These are phyloP conservation scores for Eucalyptus cloeziana DNA, from an alignment of 345 rosid species.

Conservation along the genomic window DNA sequence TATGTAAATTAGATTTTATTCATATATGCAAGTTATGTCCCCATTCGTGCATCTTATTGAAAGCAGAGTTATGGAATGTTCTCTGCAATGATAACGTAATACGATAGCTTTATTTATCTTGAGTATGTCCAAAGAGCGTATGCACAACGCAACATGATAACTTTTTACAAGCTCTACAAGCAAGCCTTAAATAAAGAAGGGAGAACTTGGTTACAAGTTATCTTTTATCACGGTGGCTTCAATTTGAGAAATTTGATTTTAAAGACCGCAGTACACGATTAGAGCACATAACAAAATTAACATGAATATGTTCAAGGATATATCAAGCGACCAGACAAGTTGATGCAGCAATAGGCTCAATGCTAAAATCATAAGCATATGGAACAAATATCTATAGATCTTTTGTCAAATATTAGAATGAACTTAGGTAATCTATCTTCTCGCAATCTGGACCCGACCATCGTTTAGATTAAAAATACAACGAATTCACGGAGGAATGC, in stretches of 20 bases:
- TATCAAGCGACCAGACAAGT: neutral
- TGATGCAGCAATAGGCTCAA: neutral
- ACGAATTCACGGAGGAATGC: neutral
- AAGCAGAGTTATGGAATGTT: neutral
- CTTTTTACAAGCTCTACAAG: neutral
- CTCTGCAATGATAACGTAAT: neutral
- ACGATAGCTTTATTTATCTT: neutral
- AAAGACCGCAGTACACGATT: neutral
- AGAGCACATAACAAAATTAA: neutral
- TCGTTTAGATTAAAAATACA: neutral
- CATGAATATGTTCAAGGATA: neutral
- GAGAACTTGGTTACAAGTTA: neutral
- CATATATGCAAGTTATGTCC: neutral
- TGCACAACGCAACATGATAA: neutral
- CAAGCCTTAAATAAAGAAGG: neutral
- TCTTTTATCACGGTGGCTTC: neutral
- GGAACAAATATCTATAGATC: neutral
- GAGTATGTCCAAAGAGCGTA: neutral
- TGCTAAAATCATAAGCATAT: neutral
- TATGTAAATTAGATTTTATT: neutral
- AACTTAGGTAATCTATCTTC: neutral
- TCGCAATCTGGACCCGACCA: neutral
- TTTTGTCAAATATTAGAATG: neutral
- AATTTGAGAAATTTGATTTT: neutral
- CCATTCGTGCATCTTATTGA: neutral